Evolutionary conservation across 1,284 basidiomycete species (phyloP), one percentile per base, ranked within the genome.

Genomic region (Sphaerobolus stellatus): DNA sequence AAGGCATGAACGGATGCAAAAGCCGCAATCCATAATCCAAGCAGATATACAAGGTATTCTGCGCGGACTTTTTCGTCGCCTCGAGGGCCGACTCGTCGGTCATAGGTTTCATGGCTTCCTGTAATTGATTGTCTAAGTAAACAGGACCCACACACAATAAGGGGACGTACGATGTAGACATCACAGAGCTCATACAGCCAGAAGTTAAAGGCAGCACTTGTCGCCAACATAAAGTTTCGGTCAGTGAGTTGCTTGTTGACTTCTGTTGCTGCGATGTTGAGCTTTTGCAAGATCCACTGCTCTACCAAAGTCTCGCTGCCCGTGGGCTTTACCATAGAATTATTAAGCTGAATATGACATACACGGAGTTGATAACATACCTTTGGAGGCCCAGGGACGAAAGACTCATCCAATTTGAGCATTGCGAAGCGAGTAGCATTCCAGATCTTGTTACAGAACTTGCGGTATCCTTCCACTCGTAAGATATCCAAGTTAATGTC

Each of bases 401-500:
- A 98, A 31, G 78, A 71, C 52, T 84, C 84, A 59, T 94, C 94
- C 34, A 98, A 77, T 75, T 95, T 95, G 69, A 96, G 83, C 86
- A 98, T 92, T 27, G 94, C 96, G 66, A 99, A 99, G 71, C 96
- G 96, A 56, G 95, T 99, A 1, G 97, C 97, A 69, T 99, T 99
- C 83, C 97, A 99, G 28, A 99, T 87, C 79, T 99, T 99, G 79
- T 99, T 99, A 78, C 97, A 99, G 80, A 98, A 97, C 74, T 99
- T 99, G 71, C 97, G 86, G 75, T 99, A 99, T 5, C 96, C 96
- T 74, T 99, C 96, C n/a, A 99, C 94, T 58, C 94, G 88, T 59
- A 92, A 73, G 64, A 99, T 95, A 71, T 99, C 95, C 59, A 99
- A 76, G 71, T 97, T 96, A 75, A 98, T 96, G 70, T 97, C 94